Conservation (phyloP, 768 basidiomycete species). For the Porpolomopsis calyptriformis region DNA sequence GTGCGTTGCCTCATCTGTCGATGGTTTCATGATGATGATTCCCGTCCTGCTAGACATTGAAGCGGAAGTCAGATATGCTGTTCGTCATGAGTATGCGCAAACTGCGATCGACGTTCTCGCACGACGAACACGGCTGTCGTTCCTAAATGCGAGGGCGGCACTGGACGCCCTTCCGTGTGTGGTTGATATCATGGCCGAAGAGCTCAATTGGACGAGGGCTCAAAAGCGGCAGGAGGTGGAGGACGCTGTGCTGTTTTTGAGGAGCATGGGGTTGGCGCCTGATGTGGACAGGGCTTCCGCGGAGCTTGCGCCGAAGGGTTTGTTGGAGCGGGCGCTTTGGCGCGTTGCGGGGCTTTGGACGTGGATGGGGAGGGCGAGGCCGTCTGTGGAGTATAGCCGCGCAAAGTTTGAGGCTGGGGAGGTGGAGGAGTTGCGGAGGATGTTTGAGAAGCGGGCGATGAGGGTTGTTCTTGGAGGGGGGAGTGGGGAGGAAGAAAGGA, state of each 20-base stretch:
- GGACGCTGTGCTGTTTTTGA: constrained; percentile 54
- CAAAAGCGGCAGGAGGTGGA: constrained; percentile 52
- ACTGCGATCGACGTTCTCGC: constrained; percentile 92
- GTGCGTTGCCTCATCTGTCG: constrained; percentile 28
- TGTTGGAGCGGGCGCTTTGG: constrained; percentile 19
- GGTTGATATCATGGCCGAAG: constrained; percentile 83
- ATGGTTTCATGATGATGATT: neutral
- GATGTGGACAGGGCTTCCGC: constrained; percentile 27
- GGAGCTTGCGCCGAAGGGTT: constrained; percentile 17
- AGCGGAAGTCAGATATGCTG: constrained; percentile 85
- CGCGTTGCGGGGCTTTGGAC: constrained; percentile 21
- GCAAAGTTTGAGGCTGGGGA: constrained; percentile 38
- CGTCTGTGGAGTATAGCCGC: constrained; percentile 23
- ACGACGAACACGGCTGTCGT: constrained; percentile 81
- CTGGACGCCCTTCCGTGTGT: constrained; percentile 77
- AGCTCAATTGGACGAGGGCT: constrained; percentile 63
- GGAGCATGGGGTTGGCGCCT: constrained; percentile 75
- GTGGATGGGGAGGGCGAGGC: constrained; percentile 7
- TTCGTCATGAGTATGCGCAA: constrained; percentile 81
- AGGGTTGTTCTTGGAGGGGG: constrained; percentile 6
- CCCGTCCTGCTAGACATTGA: constrained; percentile 53
- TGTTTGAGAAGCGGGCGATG: constrained; percentile 27
- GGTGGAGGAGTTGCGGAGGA: constrained; percentile 27
- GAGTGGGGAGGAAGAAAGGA: constrained; percentile 20
- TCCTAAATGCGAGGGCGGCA: constrained; percentile 83